These are phyloP conservation scores for Aspergillus haitiensis DNA, from an alignment of 495 filamentous ascomycete genomes.

Conservation along the genomic window DNA sequence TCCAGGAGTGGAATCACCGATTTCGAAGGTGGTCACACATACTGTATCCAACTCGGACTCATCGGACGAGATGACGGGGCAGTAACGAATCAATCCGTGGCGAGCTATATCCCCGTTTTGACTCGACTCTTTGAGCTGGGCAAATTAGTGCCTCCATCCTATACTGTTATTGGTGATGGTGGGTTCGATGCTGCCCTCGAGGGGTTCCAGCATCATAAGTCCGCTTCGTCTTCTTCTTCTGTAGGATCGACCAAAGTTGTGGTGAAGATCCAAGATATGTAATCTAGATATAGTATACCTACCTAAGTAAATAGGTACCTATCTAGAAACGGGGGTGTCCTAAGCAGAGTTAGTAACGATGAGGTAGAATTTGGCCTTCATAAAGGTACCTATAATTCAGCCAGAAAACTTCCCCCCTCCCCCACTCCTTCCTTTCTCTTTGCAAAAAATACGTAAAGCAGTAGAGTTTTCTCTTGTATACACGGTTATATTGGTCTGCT, in stretches of 20 bases:
- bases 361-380: too few species aligned
- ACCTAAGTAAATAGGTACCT: too few species aligned
- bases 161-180: not conserved
- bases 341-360: too few species aligned
- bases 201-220: not conserved
- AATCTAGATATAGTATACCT: not conserved
- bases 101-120: not conserved
- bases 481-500: too few species aligned
- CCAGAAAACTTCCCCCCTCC: too few species aligned
- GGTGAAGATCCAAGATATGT: not conserved
- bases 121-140: not conserved
- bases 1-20: constrained; percentile 2
- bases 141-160: not conserved
- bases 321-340: too few species aligned
- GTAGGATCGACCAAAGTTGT: not conserved
- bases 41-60: not conserved
- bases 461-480: too few species aligned
- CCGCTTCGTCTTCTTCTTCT: not conserved
- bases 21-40: not conserved
- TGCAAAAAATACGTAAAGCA: too few species aligned
- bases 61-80: not conserved
- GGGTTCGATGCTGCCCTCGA: not conserved
- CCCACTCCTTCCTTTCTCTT: too few species aligned
- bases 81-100: not conserved
- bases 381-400: too few species aligned